A percentile compares a stretch with the other conserved stretches of the same genome.
These are phyloP conservation scores for Triticum dicoccoides DNA, from an alignment of 176 grass and related monocot species.

Conservation along the genomic window DNA sequence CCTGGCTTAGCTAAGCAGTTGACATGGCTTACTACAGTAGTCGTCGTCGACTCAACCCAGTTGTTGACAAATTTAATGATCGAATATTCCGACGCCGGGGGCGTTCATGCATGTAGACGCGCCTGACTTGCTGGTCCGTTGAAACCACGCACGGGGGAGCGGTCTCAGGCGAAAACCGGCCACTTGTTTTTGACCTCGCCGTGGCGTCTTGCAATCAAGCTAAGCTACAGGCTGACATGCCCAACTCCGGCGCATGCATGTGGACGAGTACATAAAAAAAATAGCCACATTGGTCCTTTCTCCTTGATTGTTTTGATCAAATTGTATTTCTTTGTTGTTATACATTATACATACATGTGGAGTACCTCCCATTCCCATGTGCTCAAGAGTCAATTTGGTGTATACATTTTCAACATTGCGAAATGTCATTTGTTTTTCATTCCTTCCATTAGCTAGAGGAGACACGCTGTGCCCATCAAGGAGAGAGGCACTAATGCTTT, in stretches of 20 bases:
- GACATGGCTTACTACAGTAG: background rate
- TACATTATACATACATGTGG: background rate
- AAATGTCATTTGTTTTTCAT: background rate
- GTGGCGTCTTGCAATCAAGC: background rate
- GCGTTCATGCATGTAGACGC: background rate
- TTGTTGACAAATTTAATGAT: background rate
- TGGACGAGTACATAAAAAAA: background rate
- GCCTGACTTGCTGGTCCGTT: background rate
- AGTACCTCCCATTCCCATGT: background rate
- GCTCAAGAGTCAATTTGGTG: background rate
- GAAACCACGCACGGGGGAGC: slow-evolving; percentile 8
- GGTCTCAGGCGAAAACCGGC: background rate
- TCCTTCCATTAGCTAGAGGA: background rate
- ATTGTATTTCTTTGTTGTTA: background rate
- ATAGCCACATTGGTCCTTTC: background rate
- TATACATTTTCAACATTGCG: background rate
- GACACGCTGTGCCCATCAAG: no score
- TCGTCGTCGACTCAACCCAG: background rate
- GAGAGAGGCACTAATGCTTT: no score
- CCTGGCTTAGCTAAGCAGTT: background rate
- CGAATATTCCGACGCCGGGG: background rate
- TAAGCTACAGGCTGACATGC: background rate
- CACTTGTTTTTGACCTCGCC: slow-evolving; percentile 27
- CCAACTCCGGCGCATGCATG: background rate
- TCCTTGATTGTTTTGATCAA: background rate